phyloP scores from a whole-genome alignment of 2,329 filamentous ascomycete genomes.

The Ciborinia camelliae region DNA sequence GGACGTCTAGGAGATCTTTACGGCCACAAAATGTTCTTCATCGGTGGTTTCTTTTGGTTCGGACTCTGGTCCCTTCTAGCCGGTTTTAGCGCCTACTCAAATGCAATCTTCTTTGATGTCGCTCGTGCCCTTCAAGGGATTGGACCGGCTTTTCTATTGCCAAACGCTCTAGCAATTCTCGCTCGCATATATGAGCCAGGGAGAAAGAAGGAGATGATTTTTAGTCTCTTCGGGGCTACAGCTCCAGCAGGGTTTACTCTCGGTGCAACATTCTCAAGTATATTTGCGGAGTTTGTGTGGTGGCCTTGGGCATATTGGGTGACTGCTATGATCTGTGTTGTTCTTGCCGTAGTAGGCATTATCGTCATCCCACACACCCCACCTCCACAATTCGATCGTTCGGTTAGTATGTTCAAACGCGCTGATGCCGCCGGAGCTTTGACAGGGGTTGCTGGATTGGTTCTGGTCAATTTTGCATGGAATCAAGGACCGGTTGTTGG shows the following conservation, averaged over 20 bases:
- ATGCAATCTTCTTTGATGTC: constrained; percentile 43
- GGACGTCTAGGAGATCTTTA: constrained; percentile 52
- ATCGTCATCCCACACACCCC: constrained; percentile 41
- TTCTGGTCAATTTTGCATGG: constrained; percentile 55
- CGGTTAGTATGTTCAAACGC: constrained; percentile 29
- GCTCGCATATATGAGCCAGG: constrained; percentile 48
- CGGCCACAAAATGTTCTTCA: constrained; percentile 48
- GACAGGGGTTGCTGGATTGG: constrained; percentile 47
- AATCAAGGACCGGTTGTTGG: constrained; percentile 40
- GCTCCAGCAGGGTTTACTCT: constrained; percentile 47
- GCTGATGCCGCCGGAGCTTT: constrained; percentile 45
- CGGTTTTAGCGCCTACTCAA: constrained; percentile 33
- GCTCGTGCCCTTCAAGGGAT: constrained; percentile 54
- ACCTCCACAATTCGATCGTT: constrained; percentile 35
- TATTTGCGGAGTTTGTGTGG: constrained; percentile 43
- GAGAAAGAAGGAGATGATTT: constrained; percentile 42
- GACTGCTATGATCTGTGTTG: constrained; percentile 41
- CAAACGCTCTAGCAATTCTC: constrained; percentile 51
- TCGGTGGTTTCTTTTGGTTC: constrained; percentile 45
- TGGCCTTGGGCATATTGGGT: constrained; percentile 53
- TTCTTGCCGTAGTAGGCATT: constrained; percentile 38
- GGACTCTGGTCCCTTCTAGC: constrained; percentile 31
- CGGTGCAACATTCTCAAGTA: constrained; percentile 42
- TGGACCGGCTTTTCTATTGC: constrained; percentile 50
- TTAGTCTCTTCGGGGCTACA: constrained; percentile 47